Conservation (phyloP, 371 early-diverging fungal genomes). For the Vairimorpha necatrix region DNA sequence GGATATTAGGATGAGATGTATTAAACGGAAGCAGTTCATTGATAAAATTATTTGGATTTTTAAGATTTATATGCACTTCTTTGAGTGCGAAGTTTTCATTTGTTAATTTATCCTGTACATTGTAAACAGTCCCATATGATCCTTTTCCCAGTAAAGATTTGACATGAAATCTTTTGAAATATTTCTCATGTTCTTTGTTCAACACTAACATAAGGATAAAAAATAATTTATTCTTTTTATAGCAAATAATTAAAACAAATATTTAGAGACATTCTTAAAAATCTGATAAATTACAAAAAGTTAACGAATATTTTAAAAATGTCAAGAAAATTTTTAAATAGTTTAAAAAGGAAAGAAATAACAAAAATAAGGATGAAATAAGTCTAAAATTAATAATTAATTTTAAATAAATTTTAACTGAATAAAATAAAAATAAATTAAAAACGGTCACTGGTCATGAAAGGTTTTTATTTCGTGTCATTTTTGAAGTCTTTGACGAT, state of each 20-base stretch:
- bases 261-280: neutral
- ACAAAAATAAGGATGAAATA: no score
- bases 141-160: neutral
- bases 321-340: no score
- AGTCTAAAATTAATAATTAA: no score
- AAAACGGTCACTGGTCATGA: no score
- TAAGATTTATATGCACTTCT: neutral
- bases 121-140: slow-evolving; percentile 15
- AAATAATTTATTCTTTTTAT: neutral
- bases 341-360: no score
- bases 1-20: neutral
- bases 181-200: slow-evolving; percentile 1
- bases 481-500: no score
- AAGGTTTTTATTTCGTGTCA: no score
- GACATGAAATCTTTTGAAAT: slow-evolving; percentile 6
- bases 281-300: neutral
- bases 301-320: no score
- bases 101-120: neutral
- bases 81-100: slow-evolving; percentile 14
- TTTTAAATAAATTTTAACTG: no score
- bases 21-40: neutral
- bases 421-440: no score
- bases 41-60: neutral
- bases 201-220: slow-evolving; percentile 11
- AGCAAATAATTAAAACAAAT: neutral